These are phyloP conservation scores for Tricholoma hemisulphureum DNA, from an alignment of 768 basidiomycete species.

Conservation along the genomic window DNA sequence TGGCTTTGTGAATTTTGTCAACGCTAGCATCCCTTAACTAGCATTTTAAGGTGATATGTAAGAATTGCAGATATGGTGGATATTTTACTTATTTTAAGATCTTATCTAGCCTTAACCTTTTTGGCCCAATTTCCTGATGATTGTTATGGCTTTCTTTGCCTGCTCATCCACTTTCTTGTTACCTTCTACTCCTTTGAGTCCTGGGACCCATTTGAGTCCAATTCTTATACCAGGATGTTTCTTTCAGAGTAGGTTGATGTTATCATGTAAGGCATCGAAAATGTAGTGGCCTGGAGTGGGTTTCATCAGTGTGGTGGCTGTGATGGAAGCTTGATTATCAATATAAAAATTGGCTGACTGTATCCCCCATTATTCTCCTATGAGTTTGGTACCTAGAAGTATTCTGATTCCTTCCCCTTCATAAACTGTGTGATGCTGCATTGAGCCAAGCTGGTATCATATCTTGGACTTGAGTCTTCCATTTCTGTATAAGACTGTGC, in stretches of 20 bases:
- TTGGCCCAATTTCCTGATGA: no score
- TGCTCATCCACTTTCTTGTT: conserved; percentile 23
- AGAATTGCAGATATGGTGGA: no score
- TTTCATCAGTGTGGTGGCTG: neutral
- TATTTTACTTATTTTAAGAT: no score
- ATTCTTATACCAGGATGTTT: conserved; percentile 1
- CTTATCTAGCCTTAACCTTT: no score
- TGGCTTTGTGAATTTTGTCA: no score
- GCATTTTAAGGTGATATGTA: no score
- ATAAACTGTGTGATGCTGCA: conserved; percentile 8
- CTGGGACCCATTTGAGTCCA: conserved; percentile 20
- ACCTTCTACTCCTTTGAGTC: conserved; percentile 23
- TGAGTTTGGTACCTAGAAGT: neutral
- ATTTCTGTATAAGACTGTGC: conserved; percentile 12
- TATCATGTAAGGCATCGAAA: conserved; percentile 1
- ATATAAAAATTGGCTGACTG: neutral
- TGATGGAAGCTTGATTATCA: neutral
- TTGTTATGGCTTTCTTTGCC: conserved; percentile 18
- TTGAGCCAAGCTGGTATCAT: conserved; percentile 3
- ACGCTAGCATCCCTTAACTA: no score
- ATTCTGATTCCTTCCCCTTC: conserved; percentile 10
- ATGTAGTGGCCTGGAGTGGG: neutral
- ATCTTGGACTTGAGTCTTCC: neutral
- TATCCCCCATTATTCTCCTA: neutral
- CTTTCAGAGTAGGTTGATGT: neutral